Evolutionary conservation across 305 asterid species (phyloP), one percentile per base, ranked within the genome.

Genomic region (Fraxinus paxiana): DNA sequence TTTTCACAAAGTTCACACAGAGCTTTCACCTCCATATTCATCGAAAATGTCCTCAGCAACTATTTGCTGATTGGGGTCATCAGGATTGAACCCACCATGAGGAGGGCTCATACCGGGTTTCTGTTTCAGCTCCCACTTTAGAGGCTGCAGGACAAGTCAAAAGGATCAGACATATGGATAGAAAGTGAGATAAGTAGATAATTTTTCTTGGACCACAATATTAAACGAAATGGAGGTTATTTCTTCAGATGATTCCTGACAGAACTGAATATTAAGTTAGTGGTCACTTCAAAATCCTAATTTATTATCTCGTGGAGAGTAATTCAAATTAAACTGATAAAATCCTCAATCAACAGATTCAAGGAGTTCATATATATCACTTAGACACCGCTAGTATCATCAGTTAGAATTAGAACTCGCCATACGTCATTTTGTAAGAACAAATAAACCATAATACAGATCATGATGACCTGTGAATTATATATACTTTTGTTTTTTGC

Each of bases 11-110:
- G 48, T 34, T 30, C 9, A 43, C 6, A 56, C 69, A 70, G 77
- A 80, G 70, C 13, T 59, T 67, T 81, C 70, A 96, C 99, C 99
- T 96, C 99, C 99, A 79, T 96, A 96, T 85, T 96, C 99, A 73
- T 95, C 99, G 80, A 93, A 95, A 80, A 95, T 92, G 89, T 95
- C 98, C 84, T 92, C 99, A 4, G 98, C 98, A 85, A 95, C 99
- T 84, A 95, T 95, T 89, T 95, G 99, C 85, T 95, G 99, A 87
- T 94, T 95, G 75, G 99, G 97, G 81, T 95, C 97, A 41, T 91
- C 96, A 2, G 83, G 86, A 46, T 86, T 59, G 84, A 92, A 95
- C 78, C 99, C 99, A 82, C 99, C 99, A 54, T 87, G 97, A 26
- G 98, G 98, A 74, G 99, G 98, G 83, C 98, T 95, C 88, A 93